Percentiles rank a stretch among this genome's conserved stretches.
These are phyloP conservation scores for Clonostachys chloroleuca DNA, from an alignment of 2,329 filamentous ascomycete species.

Conservation along the genomic window DNA sequence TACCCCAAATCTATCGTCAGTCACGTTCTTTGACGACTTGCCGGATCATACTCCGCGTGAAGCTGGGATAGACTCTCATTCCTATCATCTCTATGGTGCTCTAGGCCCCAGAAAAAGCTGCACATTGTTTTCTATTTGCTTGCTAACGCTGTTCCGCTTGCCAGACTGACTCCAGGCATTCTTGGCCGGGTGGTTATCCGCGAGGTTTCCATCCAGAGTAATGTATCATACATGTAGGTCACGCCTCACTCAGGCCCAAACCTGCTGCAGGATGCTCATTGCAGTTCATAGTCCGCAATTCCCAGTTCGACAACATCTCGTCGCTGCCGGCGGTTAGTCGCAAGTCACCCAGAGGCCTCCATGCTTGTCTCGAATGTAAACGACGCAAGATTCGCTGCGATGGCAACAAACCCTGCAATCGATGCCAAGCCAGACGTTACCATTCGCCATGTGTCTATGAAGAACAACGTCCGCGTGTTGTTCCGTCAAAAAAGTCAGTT, in stretches of 20 bases:
- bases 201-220: too few species aligned
- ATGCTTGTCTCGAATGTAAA: slow-evolving; percentile 2
- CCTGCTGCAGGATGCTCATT: neutral
- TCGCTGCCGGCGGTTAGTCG: slow-evolving; percentile 26
- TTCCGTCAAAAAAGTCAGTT: slow-evolving; percentile 1
- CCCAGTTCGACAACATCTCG: slow-evolving; percentile 43
- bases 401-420: neutral
- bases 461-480: neutral
- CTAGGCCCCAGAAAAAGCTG: too few species aligned
- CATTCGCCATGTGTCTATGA: neutral
- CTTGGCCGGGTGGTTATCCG: too few species aligned
- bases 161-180: too few species aligned
- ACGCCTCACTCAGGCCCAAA: neutral
- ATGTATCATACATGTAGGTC: slow-evolving; percentile 38
- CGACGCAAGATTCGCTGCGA: slow-evolving; percentile 4
- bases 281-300: slow-evolving; percentile 36
- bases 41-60: too few species aligned
- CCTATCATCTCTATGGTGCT: too few species aligned
- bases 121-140: too few species aligned
- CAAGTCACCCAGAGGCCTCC: neutral
- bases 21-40: too few species aligned
- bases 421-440: neutral
- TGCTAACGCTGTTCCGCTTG: too few species aligned
- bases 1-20: too few species aligned
- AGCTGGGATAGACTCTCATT: too few species aligned